Evolutionary conservation across 805 yeast genomes (phyloP).

Genomic region (Cyberlindnera nakhonratchasimensis): DNA sequence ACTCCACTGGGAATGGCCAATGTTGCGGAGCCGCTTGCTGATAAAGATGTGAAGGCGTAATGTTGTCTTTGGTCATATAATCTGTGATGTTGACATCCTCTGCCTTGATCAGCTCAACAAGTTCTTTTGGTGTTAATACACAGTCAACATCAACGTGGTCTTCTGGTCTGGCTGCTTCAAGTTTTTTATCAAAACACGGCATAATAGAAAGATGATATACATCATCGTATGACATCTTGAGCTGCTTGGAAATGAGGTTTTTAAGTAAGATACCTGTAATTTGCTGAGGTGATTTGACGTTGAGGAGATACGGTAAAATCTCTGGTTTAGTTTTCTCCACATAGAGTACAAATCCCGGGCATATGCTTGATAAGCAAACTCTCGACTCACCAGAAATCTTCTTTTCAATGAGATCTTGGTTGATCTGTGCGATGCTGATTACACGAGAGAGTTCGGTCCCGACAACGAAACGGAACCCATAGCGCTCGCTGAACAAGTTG

Average conservation of each 20-base stretch:
- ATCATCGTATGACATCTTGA: constrained; percentile 29
- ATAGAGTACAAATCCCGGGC: constrained; percentile 97
- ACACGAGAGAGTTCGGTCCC: constrained; percentile 84
- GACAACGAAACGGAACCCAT: constrained; percentile 71
- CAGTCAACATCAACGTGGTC: constrained; percentile 66
- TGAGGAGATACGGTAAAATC: constrained; percentile 64
- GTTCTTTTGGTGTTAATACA: constrained; percentile 87
- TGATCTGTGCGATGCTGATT: constrained; percentile 52
- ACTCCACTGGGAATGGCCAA: constrained; percentile 58
- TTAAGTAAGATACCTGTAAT: constrained; percentile 82
- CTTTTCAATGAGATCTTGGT: constrained; percentile 34
- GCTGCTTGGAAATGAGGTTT: constrained; percentile 38
- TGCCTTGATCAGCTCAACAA: constrained; percentile 67
- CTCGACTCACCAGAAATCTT: constrained; percentile 4
- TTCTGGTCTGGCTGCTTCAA: constrained; percentile 89
- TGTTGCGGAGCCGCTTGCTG: constrained; percentile 45
- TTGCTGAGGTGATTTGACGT: constrained; percentile 88
- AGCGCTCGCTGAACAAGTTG: constrained; percentile 51
- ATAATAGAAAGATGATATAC: constrained; percentile 82
- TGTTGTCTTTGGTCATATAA: constrained; percentile 20
- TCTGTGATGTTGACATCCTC: constrained; percentile 38
- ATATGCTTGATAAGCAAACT: constrained; percentile 54
- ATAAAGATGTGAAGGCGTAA: constrained; percentile 27
- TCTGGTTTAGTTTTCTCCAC: constrained; percentile 95
- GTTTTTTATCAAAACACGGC: constrained; percentile 97